Percentiles rank a stretch among this genome's conserved stretches.
Conservation (phyloP, 768 basidiomycete species). For the Tremella mesenterica region DNA sequence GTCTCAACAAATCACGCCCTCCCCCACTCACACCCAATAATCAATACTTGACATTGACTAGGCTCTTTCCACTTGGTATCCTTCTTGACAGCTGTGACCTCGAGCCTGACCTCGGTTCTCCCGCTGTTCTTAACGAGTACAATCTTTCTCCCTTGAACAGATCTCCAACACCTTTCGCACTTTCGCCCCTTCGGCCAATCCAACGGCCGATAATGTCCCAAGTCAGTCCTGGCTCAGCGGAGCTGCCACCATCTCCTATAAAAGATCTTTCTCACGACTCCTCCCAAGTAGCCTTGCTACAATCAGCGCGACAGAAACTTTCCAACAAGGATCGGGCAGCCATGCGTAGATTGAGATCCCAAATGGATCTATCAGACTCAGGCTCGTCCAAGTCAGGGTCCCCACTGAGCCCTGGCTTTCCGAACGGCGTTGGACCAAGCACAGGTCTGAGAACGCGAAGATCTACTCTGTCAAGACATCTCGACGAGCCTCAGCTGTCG, state of each 20-base stretch:
- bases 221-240: neutral
- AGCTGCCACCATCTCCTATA: neutral
- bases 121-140: no score
- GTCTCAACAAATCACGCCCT: no score
- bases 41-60: no score
- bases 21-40: no score
- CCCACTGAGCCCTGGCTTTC: constrained; percentile 11
- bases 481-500: neutral
- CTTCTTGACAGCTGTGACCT: no score
- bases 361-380: constrained; percentile 17
- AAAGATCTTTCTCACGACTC: neutral
- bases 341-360: constrained; percentile 23
- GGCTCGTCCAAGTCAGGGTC: constrained; percentile 8
- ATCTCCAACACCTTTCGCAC: no score
- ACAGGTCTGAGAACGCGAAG: constrained; percentile 9
- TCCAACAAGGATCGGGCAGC: constrained; percentile 29
- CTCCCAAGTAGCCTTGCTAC: constrained; percentile 9
- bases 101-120: no score
- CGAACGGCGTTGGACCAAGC: neutral
- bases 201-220: no score
- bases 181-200: no score
- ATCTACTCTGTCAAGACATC: constrained; percentile 19
- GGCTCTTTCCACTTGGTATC: no score
- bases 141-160: no score
- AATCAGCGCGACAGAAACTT: constrained; percentile 24